A percentile compares a stretch with the other conserved stretches of the same genome.
Conservation (phyloP, 1,139 yeast genomes). For the Meyerozyma guilliermondii region DNA sequence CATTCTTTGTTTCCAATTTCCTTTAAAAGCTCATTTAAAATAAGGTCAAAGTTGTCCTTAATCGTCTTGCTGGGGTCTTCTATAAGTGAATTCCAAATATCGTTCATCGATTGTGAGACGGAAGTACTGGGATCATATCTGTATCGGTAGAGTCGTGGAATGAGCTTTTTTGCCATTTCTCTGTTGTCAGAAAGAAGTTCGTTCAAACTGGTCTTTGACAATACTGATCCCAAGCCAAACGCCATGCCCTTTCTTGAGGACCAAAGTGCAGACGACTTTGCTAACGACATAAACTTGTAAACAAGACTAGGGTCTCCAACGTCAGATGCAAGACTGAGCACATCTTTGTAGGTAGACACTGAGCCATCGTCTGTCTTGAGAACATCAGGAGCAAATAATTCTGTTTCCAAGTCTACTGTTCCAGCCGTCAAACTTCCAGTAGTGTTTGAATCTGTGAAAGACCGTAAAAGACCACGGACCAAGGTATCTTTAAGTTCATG, state of each 20-base stretch:
- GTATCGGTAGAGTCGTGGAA: constrained; percentile 82
- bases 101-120: constrained; percentile 80
- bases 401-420: constrained; percentile 70
- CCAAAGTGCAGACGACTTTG: constrained; percentile 87
- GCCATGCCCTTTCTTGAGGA: constrained; percentile 92
- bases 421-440: constrained; percentile 55
- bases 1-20: constrained; percentile 85
- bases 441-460: constrained; percentile 71
- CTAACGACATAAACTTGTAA: constrained; percentile 89
- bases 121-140: constrained; percentile 76
- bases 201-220: constrained; percentile 74
- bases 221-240: constrained; percentile 80
- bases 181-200: constrained; percentile 53
- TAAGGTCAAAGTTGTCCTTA: constrained; percentile 47
- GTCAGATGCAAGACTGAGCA: constrained; percentile 80
- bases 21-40: constrained; percentile 58
- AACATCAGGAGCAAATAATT: constrained; percentile 78
- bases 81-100: constrained; percentile 78
- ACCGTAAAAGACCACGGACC: constrained; percentile 67
- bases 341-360: constrained; percentile 83
- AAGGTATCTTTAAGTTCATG: constrained; percentile 63
- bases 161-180: constrained; percentile 51
- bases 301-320: constrained; percentile 95
- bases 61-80: constrained; percentile 56
- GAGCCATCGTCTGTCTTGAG: constrained; percentile 81